A percentile compares a stretch with the other conserved stretches of the same genome.
Evolutionary conservation across 345 rosid species (phyloP).

Genomic region (Pelargonium nanum): DNA sequence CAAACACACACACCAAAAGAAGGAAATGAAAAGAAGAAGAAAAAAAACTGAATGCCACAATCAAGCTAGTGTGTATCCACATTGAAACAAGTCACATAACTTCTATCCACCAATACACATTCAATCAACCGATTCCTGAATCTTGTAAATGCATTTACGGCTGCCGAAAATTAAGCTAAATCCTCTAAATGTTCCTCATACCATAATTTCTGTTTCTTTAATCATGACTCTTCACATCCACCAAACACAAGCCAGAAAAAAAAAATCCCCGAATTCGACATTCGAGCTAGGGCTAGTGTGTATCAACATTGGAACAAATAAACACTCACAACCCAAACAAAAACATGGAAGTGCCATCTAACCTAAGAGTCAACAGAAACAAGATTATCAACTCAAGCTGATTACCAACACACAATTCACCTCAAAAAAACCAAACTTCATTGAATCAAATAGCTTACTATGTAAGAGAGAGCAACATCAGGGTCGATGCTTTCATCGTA

Average conservation of each 20-base stretch:
- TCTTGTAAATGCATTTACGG: background rate
- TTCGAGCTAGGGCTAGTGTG: background rate
- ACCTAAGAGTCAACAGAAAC: background rate
- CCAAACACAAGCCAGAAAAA: too few species aligned
- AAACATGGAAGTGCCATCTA: too few species aligned
- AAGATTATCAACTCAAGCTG: background rate
- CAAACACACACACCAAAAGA: too few species aligned
- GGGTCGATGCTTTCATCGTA: constrained; percentile 49
- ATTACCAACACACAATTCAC: background rate
- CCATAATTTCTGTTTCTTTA: background rate
- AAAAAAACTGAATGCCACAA: too few species aligned
- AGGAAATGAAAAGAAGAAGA: too few species aligned
- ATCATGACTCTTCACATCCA: background rate
- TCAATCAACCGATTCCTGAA: too few species aligned
- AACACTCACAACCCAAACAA: background rate
- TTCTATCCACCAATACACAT: too few species aligned
- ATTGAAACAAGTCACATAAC: too few species aligned
- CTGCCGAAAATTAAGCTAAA: background rate
- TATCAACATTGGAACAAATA: background rate
- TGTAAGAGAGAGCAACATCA: constrained; percentile 65
- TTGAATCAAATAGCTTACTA: constrained; percentile 36
- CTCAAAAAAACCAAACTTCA: background rate
- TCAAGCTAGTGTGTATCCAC: too few species aligned
- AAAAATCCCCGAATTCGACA: too few species aligned
- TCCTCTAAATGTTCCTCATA: too few species aligned